Conservation (phyloP, 805 yeast species). For the Saccharomycopsis fodiens region DNA sequence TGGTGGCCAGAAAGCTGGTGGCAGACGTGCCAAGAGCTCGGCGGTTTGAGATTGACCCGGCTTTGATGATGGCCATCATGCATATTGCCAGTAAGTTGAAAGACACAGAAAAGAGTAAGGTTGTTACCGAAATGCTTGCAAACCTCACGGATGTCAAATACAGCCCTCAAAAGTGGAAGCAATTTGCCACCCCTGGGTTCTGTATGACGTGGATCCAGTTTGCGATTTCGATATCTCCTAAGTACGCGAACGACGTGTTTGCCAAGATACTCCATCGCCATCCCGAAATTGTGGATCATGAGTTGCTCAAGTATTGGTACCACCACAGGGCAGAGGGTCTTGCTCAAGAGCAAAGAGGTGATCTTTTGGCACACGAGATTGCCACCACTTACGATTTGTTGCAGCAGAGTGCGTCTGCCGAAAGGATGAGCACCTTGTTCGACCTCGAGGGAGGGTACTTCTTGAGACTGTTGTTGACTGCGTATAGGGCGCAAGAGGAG, state of each 20-base stretch:
- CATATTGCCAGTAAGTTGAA: background rate
- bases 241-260: background rate
- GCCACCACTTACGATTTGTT: background rate
- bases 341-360: background rate
- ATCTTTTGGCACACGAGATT: conserved; percentile 1
- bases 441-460: background rate
- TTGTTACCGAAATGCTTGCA: background rate
- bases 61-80: conserved; percentile 1
- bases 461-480: background rate
- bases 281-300: conserved; percentile 7
- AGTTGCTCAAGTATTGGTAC: conserved; percentile 9
- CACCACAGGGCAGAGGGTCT: background rate
- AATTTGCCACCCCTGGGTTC: conserved; percentile 4
- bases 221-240: background rate
- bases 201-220: conserved; percentile 5
- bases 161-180: background rate
- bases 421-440: background rate
- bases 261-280: conserved; percentile 3
- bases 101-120: background rate
- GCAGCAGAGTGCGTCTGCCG: background rate
- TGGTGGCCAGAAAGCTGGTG: background rate
- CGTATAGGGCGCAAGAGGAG: background rate
- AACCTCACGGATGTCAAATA: background rate
- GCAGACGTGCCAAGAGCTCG: background rate
- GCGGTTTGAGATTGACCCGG: conserved; percentile 4